Evolutionary conservation across 805 yeast species (phyloP), one percentile per base, ranked within the genome.

Genomic region (Starmerella floris): DNA sequence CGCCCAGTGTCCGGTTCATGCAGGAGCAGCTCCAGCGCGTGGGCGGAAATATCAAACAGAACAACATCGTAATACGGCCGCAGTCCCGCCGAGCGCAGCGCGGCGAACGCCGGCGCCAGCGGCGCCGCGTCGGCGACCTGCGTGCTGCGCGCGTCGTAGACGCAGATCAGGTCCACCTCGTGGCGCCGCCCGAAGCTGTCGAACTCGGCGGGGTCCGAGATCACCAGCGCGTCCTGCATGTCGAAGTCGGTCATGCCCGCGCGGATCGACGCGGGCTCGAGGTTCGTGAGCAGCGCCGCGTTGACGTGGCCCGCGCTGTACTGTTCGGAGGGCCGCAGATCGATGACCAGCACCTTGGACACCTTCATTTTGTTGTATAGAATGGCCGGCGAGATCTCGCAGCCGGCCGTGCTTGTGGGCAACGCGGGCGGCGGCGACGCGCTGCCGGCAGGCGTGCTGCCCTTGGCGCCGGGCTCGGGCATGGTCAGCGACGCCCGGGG

Each of bases 1-100:
- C 91, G 1, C 98, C 98, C 2, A 75, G 81, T 3, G 94, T 88
- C 28, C 66, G 73, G 26, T 91, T 88, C 60, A 79, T 91, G 94
- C 65, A 76, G 52, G 85, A 84, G 42, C 85, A 87, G 57, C 77
- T 91, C 37, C 69, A 70, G 32, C 78, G 81, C 53, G 64, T 79
- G 20, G 73, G 73, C n/a, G 77, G 74, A 10, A 67, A 68, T 16
- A 60, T 77, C 32, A 60, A 63, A 42, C 61, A 64, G 13, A 53
- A 59, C 23, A 76, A 78, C 52, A 75, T 88, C 41, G 66, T 74
- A n/a, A n/a, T 45, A 36, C 1, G 52, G 72, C 62, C 13, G 70
- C 76, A 42, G 50, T 56, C 48, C 67, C 63, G 58, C 61, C 63
- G 45, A 58, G 52, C 17, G 61, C 62, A 51, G 54, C 16, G 10